Percentiles rank a stretch among this genome's conserved stretches.
Evolutionary conservation across 1,284 basidiomycete species (phyloP).

Genomic region (Pisolithus thermaeus): DNA sequence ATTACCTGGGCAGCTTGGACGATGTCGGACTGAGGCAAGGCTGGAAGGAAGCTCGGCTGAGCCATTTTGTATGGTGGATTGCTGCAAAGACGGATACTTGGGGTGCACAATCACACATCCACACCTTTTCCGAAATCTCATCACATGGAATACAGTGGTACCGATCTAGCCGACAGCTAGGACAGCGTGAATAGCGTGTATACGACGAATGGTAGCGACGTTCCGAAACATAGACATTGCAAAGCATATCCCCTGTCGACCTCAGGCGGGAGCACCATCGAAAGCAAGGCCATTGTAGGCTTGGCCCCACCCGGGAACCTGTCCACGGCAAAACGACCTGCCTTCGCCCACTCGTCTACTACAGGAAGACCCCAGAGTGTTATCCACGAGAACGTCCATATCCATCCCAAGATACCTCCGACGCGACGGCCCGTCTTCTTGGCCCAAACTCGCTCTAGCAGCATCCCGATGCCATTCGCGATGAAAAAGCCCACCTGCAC

Average conservation of each 20-base stretch:
- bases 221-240: not conserved
- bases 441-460: slow-evolving; percentile 44
- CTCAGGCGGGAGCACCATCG: slow-evolving; percentile 1
- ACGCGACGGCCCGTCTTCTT: slow-evolving; percentile 36
- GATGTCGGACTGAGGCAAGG: slow-evolving; percentile 23
- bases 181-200: not conserved
- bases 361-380: slow-evolving; percentile 42
- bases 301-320: slow-evolving; percentile 11
- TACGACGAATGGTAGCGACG: not conserved
- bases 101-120: not conserved
- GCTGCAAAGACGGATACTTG: not conserved
- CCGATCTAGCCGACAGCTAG: not conserved
- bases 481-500: slow-evolving; percentile 49
- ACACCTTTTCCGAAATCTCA: not conserved
- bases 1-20: slow-evolving; percentile 29
- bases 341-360: slow-evolving; percentile 45
- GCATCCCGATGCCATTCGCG: slow-evolving; percentile 45
- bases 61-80: slow-evolving; percentile 12
- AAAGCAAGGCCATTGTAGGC: slow-evolving; percentile 11
- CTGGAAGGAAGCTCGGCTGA: slow-evolving; percentile 24
- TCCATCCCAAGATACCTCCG: slow-evolving; percentile 38
- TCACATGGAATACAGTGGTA: too few relatives aligned
- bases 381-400: slow-evolving; percentile 49
- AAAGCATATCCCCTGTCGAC: not conserved
- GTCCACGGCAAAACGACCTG: slow-evolving; percentile 28